Conservation (phyloP, 169 alveolate genomes). For the Plasmodium vinckei region DNA sequence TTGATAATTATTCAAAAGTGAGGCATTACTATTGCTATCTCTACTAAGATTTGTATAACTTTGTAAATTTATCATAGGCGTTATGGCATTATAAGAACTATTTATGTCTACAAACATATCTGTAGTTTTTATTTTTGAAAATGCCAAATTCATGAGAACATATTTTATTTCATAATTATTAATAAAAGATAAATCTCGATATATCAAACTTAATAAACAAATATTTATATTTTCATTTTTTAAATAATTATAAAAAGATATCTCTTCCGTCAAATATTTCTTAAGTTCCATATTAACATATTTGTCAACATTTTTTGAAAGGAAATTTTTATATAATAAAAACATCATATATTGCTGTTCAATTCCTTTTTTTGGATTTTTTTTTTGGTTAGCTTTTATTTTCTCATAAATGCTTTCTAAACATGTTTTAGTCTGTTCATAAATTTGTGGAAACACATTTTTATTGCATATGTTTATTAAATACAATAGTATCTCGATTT, state of each 20-base stretch:
- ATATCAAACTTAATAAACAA: conserved; percentile 71
- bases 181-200: conserved; percentile 72
- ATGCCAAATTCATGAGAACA: conserved; percentile 66
- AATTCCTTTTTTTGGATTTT: conserved; percentile 56
- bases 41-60: not conserved
- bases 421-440: conserved; percentile 9
- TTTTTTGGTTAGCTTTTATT: conserved; percentile 41
- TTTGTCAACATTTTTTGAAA: conserved; percentile 48
- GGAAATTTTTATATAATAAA: conserved; percentile 51
- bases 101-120: conserved; percentile 5
- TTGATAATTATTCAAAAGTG: not conserved
- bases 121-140: conserved; percentile 48
- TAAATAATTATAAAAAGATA: conserved; percentile 68
- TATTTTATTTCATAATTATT: conserved; percentile 48
- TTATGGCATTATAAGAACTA: not conserved
- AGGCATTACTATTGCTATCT: not conserved
- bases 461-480: conserved; percentile 33
- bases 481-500: conserved; percentile 48
- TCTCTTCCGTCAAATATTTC: conserved; percentile 31
- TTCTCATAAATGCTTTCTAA: conserved; percentile 41
- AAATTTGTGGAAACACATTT: not conserved
- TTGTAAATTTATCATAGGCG: not conserved
- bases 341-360: conserved; percentile 49
- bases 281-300: conserved; percentile 38
- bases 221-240: conserved; percentile 75